phyloP scores from a whole-genome alignment of 495 filamentous ascomycete species.

The Pyrenula aspistea region DNA sequence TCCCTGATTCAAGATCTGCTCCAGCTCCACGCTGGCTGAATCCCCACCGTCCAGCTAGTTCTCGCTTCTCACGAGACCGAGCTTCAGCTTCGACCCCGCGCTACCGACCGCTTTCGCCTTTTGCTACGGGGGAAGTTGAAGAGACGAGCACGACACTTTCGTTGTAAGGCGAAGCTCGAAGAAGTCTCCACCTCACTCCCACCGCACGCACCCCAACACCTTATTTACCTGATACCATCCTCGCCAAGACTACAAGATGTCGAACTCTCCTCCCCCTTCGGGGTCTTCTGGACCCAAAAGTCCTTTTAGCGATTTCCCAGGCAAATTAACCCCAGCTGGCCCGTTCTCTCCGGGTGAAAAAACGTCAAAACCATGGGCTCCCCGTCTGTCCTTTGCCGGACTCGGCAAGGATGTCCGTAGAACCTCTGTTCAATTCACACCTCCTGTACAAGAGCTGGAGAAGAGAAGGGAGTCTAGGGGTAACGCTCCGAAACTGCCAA shows the following conservation, averaged over 20 bases:
- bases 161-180: not conserved
- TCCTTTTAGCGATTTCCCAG: not conserved
- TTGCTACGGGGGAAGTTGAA: not conserved
- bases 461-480: conserved; percentile 1
- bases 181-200: not conserved
- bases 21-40: not conserved
- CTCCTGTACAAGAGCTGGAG: not conserved
- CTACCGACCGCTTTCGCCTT: not conserved
- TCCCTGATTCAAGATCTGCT: not conserved
- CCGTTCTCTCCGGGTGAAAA: not conserved
- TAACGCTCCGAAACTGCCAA: conserved; percentile 1
- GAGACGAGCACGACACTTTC: not conserved
- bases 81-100: not conserved
- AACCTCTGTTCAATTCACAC: conserved; percentile 11
- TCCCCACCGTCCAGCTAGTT: not conserved
- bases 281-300: not conserved
- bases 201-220: not conserved
- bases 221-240: not conserved
- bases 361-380: conserved; percentile 1
- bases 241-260: not conserved
- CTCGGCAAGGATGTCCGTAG: conserved; percentile 4
- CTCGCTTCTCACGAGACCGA: not conserved
- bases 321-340: not conserved
- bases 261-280: not conserved
- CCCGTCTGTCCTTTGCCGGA: conserved; percentile 5